These are phyloP conservation scores for Diplodia scrobiculata DNA, from an alignment of 2,329 filamentous ascomycete genomes.

Conservation along the genomic window DNA sequence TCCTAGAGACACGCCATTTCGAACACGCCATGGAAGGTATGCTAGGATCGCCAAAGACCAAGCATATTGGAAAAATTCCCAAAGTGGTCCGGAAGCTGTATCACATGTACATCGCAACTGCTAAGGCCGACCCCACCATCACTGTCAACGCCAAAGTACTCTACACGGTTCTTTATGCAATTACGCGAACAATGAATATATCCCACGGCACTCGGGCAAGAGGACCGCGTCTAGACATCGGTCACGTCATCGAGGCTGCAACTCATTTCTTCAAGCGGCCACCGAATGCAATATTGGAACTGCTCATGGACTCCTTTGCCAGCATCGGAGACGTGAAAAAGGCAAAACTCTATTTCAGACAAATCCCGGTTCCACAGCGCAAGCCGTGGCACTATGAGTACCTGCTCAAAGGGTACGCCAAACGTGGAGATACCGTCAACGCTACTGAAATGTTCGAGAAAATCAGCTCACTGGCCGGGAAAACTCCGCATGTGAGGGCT, in stretches of 20 bases:
- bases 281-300: neutral
- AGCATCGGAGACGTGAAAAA: constrained; percentile 4
- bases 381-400: neutral
- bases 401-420: constrained; percentile 71
- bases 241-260: neutral
- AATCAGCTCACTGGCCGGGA: constrained; percentile 59
- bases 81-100: neutral
- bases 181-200: neutral
- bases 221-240: neutral
- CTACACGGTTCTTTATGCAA: neutral
- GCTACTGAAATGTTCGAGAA: constrained; percentile 64
- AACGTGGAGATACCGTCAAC: constrained; percentile 63
- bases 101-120: neutral
- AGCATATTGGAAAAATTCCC: neutral
- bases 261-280: neutral
- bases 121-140: neutral
- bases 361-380: neutral
- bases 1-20: neutral
- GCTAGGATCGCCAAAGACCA: neutral
- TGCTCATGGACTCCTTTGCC: neutral
- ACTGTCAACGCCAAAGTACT: neutral
- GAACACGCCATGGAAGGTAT: neutral
- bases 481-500: constrained; percentile 60
- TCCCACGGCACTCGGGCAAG: neutral
- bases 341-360: neutral